Evolutionary conservation across 768 basidiomycete genomes (phyloP).

Genomic region (Hirschioporus abietinus): DNA sequence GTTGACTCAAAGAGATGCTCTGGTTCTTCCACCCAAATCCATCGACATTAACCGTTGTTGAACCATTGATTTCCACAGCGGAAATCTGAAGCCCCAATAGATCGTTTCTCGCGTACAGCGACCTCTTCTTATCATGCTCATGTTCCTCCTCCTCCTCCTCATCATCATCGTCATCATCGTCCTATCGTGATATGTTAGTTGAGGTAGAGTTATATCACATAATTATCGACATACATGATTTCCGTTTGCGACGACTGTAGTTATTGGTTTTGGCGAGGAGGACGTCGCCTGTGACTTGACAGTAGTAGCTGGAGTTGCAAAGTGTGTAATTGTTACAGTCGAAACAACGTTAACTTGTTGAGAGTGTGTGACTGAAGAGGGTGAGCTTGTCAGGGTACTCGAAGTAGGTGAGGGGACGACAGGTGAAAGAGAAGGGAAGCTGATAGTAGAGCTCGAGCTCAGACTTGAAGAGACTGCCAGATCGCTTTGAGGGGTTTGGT

Average conservation of each 20-base stretch:
- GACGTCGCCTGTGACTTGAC: slow-evolving; percentile 3
- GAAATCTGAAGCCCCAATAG: neutral
- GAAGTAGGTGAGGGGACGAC: neutral
- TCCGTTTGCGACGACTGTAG: neutral
- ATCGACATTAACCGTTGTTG: slow-evolving; percentile 23
- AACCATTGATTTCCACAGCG: slow-evolving; percentile 10
- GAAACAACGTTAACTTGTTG: neutral
- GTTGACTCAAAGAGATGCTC: slow-evolving; percentile 33
- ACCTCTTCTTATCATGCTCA: slow-evolving; percentile 15
- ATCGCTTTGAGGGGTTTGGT: neutral
- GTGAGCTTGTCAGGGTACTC: neutral
- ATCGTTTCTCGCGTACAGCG: slow-evolving; percentile 1
- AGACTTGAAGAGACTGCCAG: neutral
- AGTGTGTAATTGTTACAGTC: neutral
- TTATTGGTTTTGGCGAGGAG: neutral
- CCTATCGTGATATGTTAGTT: slow-evolving; percentile 9
- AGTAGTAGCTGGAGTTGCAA: slow-evolving; percentile 4
- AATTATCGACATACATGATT: neutral
- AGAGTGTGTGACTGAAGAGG: neutral
- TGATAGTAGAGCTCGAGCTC: neutral
- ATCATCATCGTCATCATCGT: slow-evolving; percentile 14
- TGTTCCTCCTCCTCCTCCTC: slow-evolving; percentile 15
- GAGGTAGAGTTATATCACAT: slow-evolving; percentile 1
- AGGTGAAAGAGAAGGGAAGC: neutral
- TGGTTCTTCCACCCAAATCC: slow-evolving; percentile 30